phyloP scores from a whole-genome alignment of 2,329 filamentous ascomycete genomes.

The Colletotrichum brevisporum region DNA sequence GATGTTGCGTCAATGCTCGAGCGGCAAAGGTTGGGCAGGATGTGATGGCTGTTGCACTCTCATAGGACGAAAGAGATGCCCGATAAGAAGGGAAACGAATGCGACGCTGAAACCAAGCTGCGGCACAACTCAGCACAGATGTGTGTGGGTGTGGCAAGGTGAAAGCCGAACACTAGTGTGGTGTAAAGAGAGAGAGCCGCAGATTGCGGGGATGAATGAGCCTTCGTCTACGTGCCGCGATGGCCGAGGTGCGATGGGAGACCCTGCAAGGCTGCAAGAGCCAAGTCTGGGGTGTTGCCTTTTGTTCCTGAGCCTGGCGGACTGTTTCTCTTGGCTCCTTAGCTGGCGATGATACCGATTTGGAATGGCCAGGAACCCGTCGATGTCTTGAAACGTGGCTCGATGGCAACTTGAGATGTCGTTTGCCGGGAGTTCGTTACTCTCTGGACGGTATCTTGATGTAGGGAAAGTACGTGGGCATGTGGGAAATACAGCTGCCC shows the following conservation, averaged over 20 bases:
- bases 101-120: constrained; percentile 40
- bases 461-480: too few species aligned
- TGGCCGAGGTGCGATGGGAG: constrained; percentile 24
- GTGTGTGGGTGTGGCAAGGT: constrained; percentile 35
- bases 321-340: constrained; percentile 25
- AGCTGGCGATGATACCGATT: constrained; percentile 7
- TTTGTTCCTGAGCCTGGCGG: constrained; percentile 15
- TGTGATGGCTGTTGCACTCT: constrained; percentile 7
- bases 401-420: constrained; percentile 37
- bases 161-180: constrained; percentile 8
- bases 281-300: constrained; percentile 26
- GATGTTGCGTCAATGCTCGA: constrained; percentile 31
- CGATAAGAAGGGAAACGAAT: constrained; percentile 38
- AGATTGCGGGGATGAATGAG: constrained; percentile 27
- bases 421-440: constrained; percentile 17
- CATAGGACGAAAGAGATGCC: constrained; percentile 29
- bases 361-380: constrained; percentile 27
- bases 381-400: constrained; percentile 34
- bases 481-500: not conserved
- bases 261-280: constrained; percentile 29
- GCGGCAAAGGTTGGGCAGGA: constrained; percentile 14
- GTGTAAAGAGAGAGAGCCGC: constrained; percentile 10
- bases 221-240: constrained; percentile 16
- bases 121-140: constrained; percentile 41
- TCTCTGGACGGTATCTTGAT: constrained; percentile 7